phyloP scores from a whole-genome alignment of 441 rosid genomes.

The Isatis lusitanica region DNA sequence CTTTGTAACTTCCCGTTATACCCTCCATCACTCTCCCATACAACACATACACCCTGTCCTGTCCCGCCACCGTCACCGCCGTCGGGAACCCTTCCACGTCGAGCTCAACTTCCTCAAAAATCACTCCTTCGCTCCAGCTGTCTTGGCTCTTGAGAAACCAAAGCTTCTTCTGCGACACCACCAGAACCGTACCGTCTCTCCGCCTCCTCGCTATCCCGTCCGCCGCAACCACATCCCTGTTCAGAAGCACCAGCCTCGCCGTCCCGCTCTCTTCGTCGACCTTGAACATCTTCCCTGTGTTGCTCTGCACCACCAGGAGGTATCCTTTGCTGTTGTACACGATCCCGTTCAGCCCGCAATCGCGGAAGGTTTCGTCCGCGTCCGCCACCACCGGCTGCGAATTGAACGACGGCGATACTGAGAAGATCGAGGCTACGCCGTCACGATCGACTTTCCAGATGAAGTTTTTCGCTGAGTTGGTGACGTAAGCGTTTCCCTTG shows the following conservation, averaged over 20 bases:
- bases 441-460: conserved; percentile 71
- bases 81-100: conserved; percentile 62
- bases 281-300: conserved; percentile 86
- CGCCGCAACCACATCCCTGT: conserved; percentile 47
- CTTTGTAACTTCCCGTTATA: conserved; percentile 35
- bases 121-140: conserved; percentile 76
- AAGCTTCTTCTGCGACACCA: conserved; percentile 54
- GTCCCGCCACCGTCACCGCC: conserved; percentile 57
- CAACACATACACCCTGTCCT: conserved; percentile 71
- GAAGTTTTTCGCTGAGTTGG: conserved; percentile 66
- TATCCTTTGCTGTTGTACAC: conserved; percentile 77
- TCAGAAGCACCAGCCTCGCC: conserved; percentile 57
- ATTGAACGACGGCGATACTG: conserved; percentile 53
- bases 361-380: conserved; percentile 37
- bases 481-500: conserved; percentile 79
- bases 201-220: conserved; percentile 68
- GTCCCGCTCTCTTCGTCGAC: conserved; percentile 72
- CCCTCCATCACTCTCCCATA: conserved; percentile 69
- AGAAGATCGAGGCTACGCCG: conserved; percentile 69
- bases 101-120: conserved; percentile 66
- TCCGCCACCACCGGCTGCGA: conserved; percentile 41
- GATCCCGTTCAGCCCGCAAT: conserved; percentile 71
- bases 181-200: conserved; percentile 67
- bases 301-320: conserved; percentile 73
- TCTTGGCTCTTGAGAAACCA: conserved; percentile 78